phyloP scores from a whole-genome alignment of 352 stramenopile species.

The Phytopythium chamaehyphon region DNA sequence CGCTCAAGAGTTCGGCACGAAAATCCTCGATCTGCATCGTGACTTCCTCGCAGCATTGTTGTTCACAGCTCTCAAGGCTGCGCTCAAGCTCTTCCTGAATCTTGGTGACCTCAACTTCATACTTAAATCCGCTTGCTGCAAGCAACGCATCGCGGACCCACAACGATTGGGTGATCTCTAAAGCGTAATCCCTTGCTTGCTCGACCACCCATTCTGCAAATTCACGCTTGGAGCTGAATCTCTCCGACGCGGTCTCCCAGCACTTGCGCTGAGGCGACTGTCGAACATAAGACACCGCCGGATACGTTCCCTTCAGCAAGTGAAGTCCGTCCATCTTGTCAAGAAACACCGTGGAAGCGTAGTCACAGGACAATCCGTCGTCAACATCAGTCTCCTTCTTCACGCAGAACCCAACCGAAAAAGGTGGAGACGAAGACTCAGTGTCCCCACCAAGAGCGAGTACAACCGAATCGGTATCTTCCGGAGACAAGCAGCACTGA shows the following conservation, averaged over 20 bases:
- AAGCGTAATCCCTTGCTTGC: neutral
- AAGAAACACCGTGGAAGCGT: no score
- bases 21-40: slow-evolving; percentile 19
- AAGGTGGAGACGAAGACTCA: no score
- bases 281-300: neutral
- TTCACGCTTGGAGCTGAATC: neutral
- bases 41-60: slow-evolving; percentile 17
- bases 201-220: slow-evolving; percentile 7
- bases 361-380: no score
- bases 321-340: no score
- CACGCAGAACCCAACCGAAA: no score
- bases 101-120: slow-evolving; percentile 13
- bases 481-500: no score
- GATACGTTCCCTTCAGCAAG: slow-evolving; percentile 15
- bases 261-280: slow-evolving; percentile 2
- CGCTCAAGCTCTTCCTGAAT: slow-evolving; percentile 19
- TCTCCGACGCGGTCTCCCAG: neutral
- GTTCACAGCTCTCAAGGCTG: slow-evolving; percentile 13
- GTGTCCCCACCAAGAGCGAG: no score
- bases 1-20: slow-evolving; percentile 8
- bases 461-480: no score
- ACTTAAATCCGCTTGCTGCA: slow-evolving; percentile 15
- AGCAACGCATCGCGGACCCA: neutral
- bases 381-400: no score
- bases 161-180: no score